Conservation (phyloP, 23 red algal species). For the Chondrus crispus region DNA sequence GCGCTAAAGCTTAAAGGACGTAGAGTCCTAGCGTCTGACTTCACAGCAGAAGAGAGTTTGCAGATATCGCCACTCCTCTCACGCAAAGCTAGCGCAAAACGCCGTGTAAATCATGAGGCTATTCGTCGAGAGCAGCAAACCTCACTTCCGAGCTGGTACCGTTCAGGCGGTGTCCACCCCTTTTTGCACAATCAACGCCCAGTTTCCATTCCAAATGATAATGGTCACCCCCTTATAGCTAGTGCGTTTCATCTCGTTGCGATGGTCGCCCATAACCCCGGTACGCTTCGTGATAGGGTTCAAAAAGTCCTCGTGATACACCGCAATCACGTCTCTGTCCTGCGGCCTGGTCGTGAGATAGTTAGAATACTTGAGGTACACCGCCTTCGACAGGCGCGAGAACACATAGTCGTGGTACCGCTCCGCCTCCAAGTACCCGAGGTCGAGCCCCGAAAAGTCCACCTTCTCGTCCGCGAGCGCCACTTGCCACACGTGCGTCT, state of each 20-base stretch:
- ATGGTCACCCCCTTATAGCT: constrained; percentile 64
- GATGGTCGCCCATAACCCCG: constrained; percentile 64
- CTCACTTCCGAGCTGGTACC: no score
- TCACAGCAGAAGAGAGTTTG: no score
- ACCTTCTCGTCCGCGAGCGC: not conserved
- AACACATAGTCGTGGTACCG: constrained; percentile 40
- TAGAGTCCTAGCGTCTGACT: no score
- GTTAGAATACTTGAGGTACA: constrained; percentile 47
- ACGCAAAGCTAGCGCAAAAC: no score
- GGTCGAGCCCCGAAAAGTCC: constrained; percentile 18
- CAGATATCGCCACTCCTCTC: no score
- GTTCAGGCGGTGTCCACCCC: no score
- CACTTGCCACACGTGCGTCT: constrained; percentile 51
- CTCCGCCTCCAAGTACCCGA: constrained; percentile 25
- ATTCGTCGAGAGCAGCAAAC: no score
- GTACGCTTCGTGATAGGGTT: constrained; percentile 40
- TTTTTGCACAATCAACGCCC: constrained; percentile 60
- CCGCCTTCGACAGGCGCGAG: constrained; percentile 34
- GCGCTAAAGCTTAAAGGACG: no score
- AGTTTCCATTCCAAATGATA: constrained; percentile 56
- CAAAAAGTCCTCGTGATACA: constrained; percentile 30
- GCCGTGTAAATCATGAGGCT: no score
- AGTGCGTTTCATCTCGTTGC: constrained; percentile 41
- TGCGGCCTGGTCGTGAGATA: constrained; percentile 34
- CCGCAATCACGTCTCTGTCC: constrained; percentile 41